These are phyloP conservation scores for Pichia scutulata DNA, from an alignment of 805 yeast genomes.

Conservation along the genomic window DNA sequence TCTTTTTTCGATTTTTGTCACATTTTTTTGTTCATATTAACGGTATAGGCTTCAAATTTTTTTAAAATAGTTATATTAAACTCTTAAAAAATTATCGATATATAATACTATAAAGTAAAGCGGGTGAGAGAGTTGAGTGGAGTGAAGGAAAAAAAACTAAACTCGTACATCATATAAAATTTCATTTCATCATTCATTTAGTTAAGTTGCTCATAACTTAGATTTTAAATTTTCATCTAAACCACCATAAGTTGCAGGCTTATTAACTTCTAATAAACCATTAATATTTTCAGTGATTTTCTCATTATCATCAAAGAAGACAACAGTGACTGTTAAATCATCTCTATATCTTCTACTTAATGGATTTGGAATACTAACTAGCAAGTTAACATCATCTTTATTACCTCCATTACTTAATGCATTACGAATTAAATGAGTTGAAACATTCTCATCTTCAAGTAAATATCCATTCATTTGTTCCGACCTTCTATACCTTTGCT, in stretches of 20 bases:
- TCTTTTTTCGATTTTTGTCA: neutral
- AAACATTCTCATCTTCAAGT: conserved; percentile 78
- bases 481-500: conserved; percentile 65
- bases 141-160: neutral
- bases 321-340: conserved; percentile 92
- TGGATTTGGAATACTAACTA: conserved; percentile 87
- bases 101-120: neutral
- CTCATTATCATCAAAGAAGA: conserved; percentile 68
- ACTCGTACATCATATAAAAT: no score
- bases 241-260: conserved; percentile 54
- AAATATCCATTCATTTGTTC: conserved; percentile 35
- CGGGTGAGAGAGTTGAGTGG: no score
- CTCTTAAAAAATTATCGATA: neutral
- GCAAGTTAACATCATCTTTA: conserved; percentile 78
- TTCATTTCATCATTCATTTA: no score
- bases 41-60: neutral
- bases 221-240: conserved; percentile 34
- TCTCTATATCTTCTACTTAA: conserved; percentile 88
- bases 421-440: conserved; percentile 89
- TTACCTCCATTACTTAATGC: conserved; percentile 85
- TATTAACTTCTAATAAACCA: conserved; percentile 49
- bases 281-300: conserved; percentile 34
- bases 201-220: conserved; percentile 40
- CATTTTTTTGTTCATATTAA: neutral
- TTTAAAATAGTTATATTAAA: neutral